Evolutionary conservation across 2,329 filamentous ascomycete genomes (phyloP).

Genomic region (Fusarium secorum): DNA sequence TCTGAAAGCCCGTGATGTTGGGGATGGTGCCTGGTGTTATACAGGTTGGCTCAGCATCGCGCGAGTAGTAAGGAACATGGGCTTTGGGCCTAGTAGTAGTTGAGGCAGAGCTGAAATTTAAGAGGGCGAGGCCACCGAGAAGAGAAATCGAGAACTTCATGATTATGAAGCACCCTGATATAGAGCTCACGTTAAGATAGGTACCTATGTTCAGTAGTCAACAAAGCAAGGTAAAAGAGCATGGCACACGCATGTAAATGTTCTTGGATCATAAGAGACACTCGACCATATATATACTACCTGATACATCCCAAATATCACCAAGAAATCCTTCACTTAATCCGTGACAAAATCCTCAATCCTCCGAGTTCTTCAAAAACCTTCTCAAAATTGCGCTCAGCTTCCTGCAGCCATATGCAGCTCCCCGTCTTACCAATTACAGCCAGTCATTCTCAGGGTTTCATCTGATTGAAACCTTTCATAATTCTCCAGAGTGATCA

Average conservation of each 20-base stretch:
- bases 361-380: slow-evolving; percentile 2
- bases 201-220: neutral
- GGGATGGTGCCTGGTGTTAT: slow-evolving; percentile 35
- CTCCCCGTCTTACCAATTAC: neutral
- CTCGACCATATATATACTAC: neutral
- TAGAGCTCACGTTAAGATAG: slow-evolving; percentile 4
- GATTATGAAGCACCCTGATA: neutral
- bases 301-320: neutral
- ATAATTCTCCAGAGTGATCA: neutral
- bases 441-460: neutral
- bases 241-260: neutral
- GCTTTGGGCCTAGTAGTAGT: neutral
- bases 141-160: slow-evolving; percentile 35
- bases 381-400: slow-evolving; percentile 29
- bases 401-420: neutral
- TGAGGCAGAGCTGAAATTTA: slow-evolving; percentile 13
- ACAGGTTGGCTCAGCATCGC: slow-evolving; percentile 17
- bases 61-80: neutral
- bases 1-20: slow-evolving; percentile 28
- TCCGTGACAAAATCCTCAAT: neutral
- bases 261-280: neutral
- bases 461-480: neutral
- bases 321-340: slow-evolving; percentile 9
- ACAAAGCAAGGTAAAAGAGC: neutral
- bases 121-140: slow-evolving; percentile 14